These are phyloP conservation scores for Fusarium foetens DNA, from an alignment of 2,329 filamentous ascomycete species.

Conservation along the genomic window DNA sequence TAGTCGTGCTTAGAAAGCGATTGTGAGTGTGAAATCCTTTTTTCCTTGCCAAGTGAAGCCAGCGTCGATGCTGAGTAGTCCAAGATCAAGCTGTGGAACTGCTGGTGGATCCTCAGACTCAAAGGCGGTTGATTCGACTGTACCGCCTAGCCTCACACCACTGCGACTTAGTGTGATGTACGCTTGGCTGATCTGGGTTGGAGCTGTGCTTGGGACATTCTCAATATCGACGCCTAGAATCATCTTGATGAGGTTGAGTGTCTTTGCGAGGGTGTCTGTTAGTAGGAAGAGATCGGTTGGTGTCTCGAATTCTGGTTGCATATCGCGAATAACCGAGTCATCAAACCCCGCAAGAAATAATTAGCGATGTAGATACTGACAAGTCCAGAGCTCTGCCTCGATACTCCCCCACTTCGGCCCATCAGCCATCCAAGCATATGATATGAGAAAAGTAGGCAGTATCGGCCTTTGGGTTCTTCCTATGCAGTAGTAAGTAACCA, in stretches of 20 bases:
- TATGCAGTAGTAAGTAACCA: no score
- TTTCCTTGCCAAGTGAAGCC: not conserved
- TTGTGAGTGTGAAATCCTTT: not conserved
- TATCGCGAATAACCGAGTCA: not conserved
- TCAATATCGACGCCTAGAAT: not conserved
- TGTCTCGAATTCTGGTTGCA: not conserved
- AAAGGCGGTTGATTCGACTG: not conserved
- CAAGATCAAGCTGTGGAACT: not conserved
- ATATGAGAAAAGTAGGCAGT: not conserved
- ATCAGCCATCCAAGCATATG: not conserved
- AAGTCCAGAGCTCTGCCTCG: not conserved
- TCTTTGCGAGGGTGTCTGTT: not conserved
- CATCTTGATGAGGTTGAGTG: not conserved
- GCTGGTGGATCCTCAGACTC: not conserved
- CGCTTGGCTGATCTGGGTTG: not conserved
- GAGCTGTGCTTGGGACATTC: not conserved
- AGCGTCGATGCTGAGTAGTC: not conserved
- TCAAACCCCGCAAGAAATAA: not conserved
- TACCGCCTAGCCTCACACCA: not conserved
- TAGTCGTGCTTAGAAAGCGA: not conserved
- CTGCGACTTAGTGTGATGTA: not conserved
- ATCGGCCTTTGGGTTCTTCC: no score
- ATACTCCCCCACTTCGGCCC: not conserved
- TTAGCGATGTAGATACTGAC: not conserved
- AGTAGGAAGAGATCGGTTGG: not conserved